A percentile compares a stretch with the other conserved stretches of the same genome.
These are phyloP conservation scores for Picocystis sp. DNA, from an alignment of 163 green algal genomes.

Conservation along the genomic window DNA sequence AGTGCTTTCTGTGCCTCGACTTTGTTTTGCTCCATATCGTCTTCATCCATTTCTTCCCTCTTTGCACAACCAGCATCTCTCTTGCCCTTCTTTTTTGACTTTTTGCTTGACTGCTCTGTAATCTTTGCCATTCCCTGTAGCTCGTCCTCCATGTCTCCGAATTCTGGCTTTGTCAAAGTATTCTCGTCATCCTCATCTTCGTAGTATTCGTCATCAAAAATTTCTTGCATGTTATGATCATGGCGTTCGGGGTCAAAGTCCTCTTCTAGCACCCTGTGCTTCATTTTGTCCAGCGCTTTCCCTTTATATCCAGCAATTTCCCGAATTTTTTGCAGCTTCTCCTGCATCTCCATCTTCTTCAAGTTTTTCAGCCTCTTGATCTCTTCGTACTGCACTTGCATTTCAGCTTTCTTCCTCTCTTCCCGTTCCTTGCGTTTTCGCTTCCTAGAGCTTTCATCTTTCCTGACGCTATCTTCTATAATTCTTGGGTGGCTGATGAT, in stretches of 20 bases:
- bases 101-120: neutral
- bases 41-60: conserved; percentile 1
- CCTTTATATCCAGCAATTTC: conserved; percentile 26
- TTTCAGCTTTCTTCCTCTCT: conserved; percentile 34
- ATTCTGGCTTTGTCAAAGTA: conserved; percentile 10
- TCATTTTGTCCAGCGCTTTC: conserved; percentile 32
- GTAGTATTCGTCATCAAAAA: conserved; percentile 87
- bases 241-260: conserved; percentile 88
- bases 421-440: conserved; percentile 20
- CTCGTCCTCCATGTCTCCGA: conserved; percentile 13
- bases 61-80: conserved; percentile 1
- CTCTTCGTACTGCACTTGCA: conserved; percentile 30
- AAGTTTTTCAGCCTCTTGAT: conserved; percentile 82
- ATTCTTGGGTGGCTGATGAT: conserved; percentile 55
- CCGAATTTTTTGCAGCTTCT: conserved; percentile 35
- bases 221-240: conserved; percentile 68
- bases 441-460: conserved; percentile 42
- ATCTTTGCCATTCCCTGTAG: conserved; percentile 6
- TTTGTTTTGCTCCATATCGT: conserved; percentile 9
- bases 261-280: conserved; percentile 28
- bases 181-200: conserved; percentile 18
- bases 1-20: conserved; percentile 31
- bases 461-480: conserved; percentile 46
- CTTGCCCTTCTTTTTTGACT: conserved; percentile 15
- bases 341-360: conserved; percentile 67